phyloP scores from a whole-genome alignment of 352 stramenopile species.

The Phytophthora boehmeriae region DNA sequence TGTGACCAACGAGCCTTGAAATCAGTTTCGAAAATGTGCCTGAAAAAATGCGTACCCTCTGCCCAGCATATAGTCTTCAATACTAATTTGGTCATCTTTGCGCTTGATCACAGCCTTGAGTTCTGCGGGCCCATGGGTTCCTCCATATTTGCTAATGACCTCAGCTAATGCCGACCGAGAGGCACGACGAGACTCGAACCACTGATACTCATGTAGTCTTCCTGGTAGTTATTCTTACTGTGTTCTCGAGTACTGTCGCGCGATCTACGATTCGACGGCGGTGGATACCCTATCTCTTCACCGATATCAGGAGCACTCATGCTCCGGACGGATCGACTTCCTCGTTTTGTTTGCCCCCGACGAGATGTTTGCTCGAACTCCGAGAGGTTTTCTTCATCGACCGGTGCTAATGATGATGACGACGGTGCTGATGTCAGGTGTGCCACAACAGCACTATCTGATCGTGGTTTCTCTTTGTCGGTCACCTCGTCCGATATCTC shows the following conservation, averaged over 20 bases:
- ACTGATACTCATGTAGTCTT: constrained; percentile 41
- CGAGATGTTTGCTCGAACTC: constrained; percentile 31
- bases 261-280: constrained; percentile 26
- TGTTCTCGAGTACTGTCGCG: constrained; percentile 47
- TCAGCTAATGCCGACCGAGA: constrained; percentile 35
- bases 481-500: constrained; percentile 72
- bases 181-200: constrained; percentile 35
- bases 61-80: constrained; percentile 56
- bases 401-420: constrained; percentile 44
- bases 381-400: constrained; percentile 61
- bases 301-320: constrained; percentile 81
- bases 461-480: constrained; percentile 54
- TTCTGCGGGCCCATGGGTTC: constrained; percentile 22
- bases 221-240: constrained; percentile 25
- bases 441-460: constrained; percentile 48
- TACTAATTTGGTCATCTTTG: constrained; percentile 64
- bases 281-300: constrained; percentile 53
- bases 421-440: constrained; percentile 48
- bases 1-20: not conserved
- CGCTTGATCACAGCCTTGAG: constrained; percentile 51
- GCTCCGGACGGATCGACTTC: constrained; percentile 54
- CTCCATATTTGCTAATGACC: constrained; percentile 36
- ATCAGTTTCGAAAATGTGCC: not conserved
- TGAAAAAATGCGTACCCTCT: constrained; percentile 40
- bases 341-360: constrained; percentile 29